Conservation (phyloP, 257 asterid species). For the Thymus mandschuricus region DNA sequence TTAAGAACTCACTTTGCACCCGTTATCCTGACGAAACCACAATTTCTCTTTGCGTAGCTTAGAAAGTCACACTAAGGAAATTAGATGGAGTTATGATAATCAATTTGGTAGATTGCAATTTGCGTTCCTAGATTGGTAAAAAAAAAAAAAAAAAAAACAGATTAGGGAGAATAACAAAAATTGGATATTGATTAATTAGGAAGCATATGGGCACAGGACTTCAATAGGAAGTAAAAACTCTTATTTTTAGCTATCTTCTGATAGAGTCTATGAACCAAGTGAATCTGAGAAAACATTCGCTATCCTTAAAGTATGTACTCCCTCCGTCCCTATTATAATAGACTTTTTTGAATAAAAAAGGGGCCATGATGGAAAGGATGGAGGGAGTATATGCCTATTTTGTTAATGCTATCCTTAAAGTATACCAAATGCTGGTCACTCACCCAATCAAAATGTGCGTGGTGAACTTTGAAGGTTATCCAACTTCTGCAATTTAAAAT, state of each 20-base stretch:
- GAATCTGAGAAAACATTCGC: slow-evolving; percentile 3
- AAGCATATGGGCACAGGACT: background rate
- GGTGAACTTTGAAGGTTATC: slow-evolving; percentile 11
- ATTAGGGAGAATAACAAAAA: background rate
- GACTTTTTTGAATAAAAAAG: too few species aligned
- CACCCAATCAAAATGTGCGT: background rate
- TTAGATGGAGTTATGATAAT: background rate
- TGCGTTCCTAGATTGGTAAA: background rate
- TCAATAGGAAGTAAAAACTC: background rate
- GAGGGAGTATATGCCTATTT: background rate
- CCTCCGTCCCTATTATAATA: too few species aligned
- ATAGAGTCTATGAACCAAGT: background rate
- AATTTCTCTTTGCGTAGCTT: background rate
- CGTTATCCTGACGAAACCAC: background rate
- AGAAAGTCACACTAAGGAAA: background rate
- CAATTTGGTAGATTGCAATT: background rate
- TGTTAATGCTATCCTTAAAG: background rate
- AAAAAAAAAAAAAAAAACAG: background rate
- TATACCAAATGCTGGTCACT: slow-evolving; percentile 6
- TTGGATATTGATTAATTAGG: background rate
- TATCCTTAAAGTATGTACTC: background rate
- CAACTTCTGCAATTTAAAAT: background rate
- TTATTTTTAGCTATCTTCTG: background rate
- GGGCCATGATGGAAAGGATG: too few species aligned
- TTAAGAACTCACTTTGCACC: slow-evolving; percentile 1